phyloP scores from a whole-genome alignment of 2,329 filamentous ascomycete species.

The Calonectria pseudoturangicola region DNA sequence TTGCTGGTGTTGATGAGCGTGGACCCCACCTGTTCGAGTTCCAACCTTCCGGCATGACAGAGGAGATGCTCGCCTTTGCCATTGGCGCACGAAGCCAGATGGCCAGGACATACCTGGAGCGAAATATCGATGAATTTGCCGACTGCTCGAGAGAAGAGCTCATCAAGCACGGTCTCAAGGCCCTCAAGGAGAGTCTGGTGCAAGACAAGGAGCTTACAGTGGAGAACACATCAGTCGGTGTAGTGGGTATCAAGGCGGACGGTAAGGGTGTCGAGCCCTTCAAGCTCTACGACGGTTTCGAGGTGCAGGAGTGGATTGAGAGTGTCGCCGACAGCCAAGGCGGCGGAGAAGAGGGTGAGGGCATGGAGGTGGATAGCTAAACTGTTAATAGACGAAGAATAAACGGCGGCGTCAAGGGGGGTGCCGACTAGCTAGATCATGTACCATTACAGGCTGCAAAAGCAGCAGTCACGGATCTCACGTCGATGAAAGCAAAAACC shows the following conservation, averaged over 20 bases:
- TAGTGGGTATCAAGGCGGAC: conserved; percentile 79
- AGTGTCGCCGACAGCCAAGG: conserved; percentile 74
- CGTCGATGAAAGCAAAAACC: conserved; percentile 36
- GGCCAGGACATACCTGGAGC: conserved; percentile 97
- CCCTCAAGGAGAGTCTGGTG: conserved; percentile 94
- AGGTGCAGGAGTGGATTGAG: conserved; percentile 91
- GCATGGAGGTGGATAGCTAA: conserved; percentile 62
- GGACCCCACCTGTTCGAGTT: conserved; percentile 99
- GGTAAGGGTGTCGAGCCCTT: conserved; percentile 83
- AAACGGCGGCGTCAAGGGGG: conserved; percentile 48
- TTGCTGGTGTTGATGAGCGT: conserved; percentile 94
- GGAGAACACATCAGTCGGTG: conserved; percentile 94
- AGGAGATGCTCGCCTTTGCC: conserved; percentile 97
- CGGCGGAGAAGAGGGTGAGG: conserved; percentile 62
- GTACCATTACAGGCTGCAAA: conserved; percentile 59
- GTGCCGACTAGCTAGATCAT: conserved; percentile 58
- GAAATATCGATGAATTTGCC: conserved; percentile 89
- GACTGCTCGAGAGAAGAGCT: conserved; percentile 87
- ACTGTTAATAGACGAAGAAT: conserved; percentile 42
- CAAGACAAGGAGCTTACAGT: conserved; percentile 99
- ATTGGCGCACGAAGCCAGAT: conserved; percentile 98
- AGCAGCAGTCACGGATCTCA: conserved; percentile 55
- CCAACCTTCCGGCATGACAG: conserved; percentile 95
- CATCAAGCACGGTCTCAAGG: conserved; percentile 91
- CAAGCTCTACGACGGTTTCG: conserved; percentile 91